These are phyloP conservation scores for Porphyrellus cyaneotinctus DNA, from an alignment of 768 basidiomycete genomes.

Conservation along the genomic window DNA sequence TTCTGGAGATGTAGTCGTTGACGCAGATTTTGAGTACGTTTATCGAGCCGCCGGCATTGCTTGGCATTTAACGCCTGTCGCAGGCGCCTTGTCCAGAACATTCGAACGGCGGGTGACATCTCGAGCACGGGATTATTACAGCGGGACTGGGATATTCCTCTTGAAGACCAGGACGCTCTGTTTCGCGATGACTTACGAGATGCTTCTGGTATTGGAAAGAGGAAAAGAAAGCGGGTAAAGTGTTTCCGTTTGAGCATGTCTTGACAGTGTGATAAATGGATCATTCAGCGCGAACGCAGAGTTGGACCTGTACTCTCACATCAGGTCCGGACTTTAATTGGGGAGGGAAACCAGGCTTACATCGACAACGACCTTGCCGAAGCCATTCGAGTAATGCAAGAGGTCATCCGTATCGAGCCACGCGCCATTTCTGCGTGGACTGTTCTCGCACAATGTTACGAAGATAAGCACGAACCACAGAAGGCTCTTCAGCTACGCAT, in stretches of 20 bases:
- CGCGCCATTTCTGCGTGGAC: slow-evolving; percentile 81
- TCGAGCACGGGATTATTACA: slow-evolving; percentile 13
- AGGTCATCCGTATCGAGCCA: slow-evolving; percentile 93
- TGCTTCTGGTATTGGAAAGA: slow-evolving; percentile 67
- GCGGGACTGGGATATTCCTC: slow-evolving; percentile 7
- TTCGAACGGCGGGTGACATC: slow-evolving; percentile 7
- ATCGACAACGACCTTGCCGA: slow-evolving; percentile 62
- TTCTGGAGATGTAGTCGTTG: slow-evolving; percentile 10
- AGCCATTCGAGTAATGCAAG: slow-evolving; percentile 78
- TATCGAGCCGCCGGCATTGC: too few species aligned
- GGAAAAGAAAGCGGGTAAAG: slow-evolving; percentile 43
- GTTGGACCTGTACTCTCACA: slow-evolving; percentile 14
- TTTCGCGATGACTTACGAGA: slow-evolving; percentile 62
- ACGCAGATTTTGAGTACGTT: slow-evolving; percentile 23
- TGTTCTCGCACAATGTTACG: slow-evolving; percentile 36
- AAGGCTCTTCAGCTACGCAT: slow-evolving; percentile 16
- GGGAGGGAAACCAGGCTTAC: slow-evolving; percentile 85
- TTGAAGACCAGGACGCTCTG: slow-evolving; percentile 59
- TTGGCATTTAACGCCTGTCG: not conserved
- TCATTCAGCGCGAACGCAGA: slow-evolving; percentile 12
- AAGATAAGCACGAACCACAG: slow-evolving; percentile 14
- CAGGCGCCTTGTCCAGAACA: slow-evolving; percentile 6
- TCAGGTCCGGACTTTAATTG: slow-evolving; percentile 41
- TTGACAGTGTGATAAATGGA: not conserved
- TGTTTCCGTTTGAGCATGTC: not conserved